phyloP scores from a whole-genome alignment of 1,284 basidiomycete species.

The Pseudozyma sp. region DNA sequence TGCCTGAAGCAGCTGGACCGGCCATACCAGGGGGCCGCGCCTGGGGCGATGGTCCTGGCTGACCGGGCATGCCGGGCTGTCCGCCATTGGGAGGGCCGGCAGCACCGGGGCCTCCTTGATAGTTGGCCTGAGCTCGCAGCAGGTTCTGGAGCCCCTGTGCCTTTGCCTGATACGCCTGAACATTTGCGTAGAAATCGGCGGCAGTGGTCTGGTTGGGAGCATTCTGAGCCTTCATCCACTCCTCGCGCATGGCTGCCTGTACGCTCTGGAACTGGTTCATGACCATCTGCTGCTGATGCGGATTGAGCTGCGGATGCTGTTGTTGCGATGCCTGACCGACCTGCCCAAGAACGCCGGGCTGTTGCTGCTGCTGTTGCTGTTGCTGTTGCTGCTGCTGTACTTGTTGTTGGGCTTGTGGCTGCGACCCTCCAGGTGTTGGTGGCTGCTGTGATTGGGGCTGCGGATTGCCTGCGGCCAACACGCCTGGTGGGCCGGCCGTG shows the following conservation, averaged over 20 bases:
- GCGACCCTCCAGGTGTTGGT: slow-evolving; percentile 25
- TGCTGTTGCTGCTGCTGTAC: neutral
- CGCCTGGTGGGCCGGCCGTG: slow-evolving; percentile 27
- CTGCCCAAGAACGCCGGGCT: slow-evolving; percentile 21
- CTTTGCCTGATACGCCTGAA: slow-evolving; percentile 59
- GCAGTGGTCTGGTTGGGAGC: slow-evolving; percentile 57
- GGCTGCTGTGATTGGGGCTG: slow-evolving; percentile 33
- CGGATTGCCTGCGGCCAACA: slow-evolving; percentile 22
- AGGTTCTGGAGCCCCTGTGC: slow-evolving; percentile 56
- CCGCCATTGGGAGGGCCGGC: slow-evolving; percentile 20
- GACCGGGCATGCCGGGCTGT: slow-evolving; percentile 42
- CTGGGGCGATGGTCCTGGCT: slow-evolving; percentile 36
- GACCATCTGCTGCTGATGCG: slow-evolving; percentile 62
- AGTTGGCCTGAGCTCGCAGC: slow-evolving; percentile 52
- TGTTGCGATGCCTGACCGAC: slow-evolving; percentile 37
- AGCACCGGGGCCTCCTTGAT: slow-evolving; percentile 33
- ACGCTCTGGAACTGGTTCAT: slow-evolving; percentile 60
- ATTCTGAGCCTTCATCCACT: slow-evolving; percentile 63
- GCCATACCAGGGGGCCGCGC: slow-evolving; percentile 37
- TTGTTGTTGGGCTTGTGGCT: slow-evolving; percentile 15
- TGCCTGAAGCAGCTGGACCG: slow-evolving; percentile 25
- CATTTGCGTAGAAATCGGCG: slow-evolving; percentile 59
- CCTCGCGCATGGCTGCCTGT: slow-evolving; percentile 57
- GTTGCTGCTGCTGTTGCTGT: slow-evolving; percentile 28
- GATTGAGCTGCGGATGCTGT: slow-evolving; percentile 55